These are phyloP conservation scores for Fraxinus velutina DNA, from an alignment of 305 asterid genomes.

Conservation along the genomic window DNA sequence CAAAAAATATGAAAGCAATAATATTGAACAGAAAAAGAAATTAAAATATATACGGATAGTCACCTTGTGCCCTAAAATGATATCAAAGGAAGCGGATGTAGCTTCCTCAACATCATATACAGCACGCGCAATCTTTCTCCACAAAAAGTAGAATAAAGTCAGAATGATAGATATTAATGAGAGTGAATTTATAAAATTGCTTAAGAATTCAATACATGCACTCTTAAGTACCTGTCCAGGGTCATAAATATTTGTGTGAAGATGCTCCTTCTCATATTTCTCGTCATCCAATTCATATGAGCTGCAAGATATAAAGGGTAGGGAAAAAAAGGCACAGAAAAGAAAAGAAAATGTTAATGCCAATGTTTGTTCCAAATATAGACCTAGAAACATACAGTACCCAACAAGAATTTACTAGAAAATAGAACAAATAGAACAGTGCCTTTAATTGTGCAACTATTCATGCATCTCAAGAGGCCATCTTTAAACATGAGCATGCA, in stretches of 20 bases:
- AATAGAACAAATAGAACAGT: background rate
- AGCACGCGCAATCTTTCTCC: conserved; percentile 69
- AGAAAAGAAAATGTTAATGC: too few species aligned
- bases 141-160: conserved; percentile 25
- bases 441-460: background rate
- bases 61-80: conserved; percentile 66
- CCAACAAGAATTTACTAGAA: background rate
- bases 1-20: conserved; percentile 11
- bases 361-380: conserved; percentile 2
- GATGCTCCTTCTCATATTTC: conserved; percentile 63
- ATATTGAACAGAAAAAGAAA: background rate
- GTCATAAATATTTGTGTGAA: conserved; percentile 54
- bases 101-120: conserved; percentile 89
- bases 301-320: conserved; percentile 35
- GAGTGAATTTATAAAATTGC: conserved; percentile 12
- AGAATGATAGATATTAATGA: conserved; percentile 21
- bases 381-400: background rate
- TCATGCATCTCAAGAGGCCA: conserved; percentile 17
- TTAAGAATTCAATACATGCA: conserved; percentile 22
- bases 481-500: conserved; percentile 1
- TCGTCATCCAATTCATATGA: conserved; percentile 60
- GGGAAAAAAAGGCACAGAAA: background rate
- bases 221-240: conserved; percentile 54
- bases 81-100: conserved; percentile 61
- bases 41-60: conserved; percentile 5